Base-by-base conservation (phyloP, 192 early-diverging fungal genomes). In the Backusella mclennaniae region DNA sequence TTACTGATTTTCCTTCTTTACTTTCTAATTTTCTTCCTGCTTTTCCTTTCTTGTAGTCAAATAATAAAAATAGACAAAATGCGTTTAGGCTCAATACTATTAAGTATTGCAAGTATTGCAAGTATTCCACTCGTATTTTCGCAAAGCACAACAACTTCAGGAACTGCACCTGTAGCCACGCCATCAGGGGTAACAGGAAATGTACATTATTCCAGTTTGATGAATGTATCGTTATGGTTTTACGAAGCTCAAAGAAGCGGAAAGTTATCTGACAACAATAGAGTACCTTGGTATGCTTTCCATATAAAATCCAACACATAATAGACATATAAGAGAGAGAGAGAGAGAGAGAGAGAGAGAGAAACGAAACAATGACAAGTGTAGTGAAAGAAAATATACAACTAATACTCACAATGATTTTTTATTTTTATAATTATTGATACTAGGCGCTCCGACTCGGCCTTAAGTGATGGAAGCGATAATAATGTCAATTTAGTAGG, bases 211-310 rank as follows among this genome's bases (percentile, higher is more conserved):
- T 29, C 73, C 23, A 44, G 66, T 0, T 39, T 89, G 21, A 63
- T 89, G 31, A 81, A 83, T 69, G 80, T 87, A 39, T 83, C 84
- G 4, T 66, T 89, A 11, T 76, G 79, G 68, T 89, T 89, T 69
- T 89, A 87, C 71, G 88, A 89, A 73, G 88, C 88, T 12, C 87
- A 88, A 67, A 76, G 85, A 56, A 83, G 85, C 66, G 88, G 88
- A 23, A 83, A 80, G 19, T 73, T 89, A 4, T 81, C 85, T 17
- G 36, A 81, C n/a, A 75, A 87, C 63, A 86, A 88, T 49, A 78
- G 88, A 76, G 83, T 89, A 17, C 42, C 75, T 19, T 89, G 88
- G 85, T 83, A 83, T 72, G 71, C 21, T 49, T 49, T 36, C 15
- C 33, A n/a, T 42, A 26, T 29, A 26, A 29, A 29, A 23, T 29